Conservation (phyloP, 2,329 filamentous ascomycete genomes). For the Diaporthe vaccinii region DNA sequence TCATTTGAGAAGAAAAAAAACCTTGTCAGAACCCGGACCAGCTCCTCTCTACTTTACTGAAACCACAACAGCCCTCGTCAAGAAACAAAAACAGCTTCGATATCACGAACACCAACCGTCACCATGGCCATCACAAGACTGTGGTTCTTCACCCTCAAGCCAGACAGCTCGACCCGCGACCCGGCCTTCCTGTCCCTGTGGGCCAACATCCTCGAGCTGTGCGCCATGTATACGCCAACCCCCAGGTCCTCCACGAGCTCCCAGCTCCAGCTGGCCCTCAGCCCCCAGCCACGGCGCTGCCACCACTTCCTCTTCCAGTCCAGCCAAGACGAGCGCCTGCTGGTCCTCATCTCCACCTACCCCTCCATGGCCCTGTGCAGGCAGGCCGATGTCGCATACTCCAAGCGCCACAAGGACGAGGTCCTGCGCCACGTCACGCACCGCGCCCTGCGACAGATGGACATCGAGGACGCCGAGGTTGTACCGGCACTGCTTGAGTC, state of each 20-base stretch:
- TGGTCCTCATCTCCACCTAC: constrained; percentile 40
- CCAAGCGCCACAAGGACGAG: constrained; percentile 32
- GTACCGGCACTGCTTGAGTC: constrained; percentile 35
- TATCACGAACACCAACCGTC: background rate
- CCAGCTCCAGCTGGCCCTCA: constrained; percentile 31
- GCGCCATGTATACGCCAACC: constrained; percentile 35
- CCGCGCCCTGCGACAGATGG: constrained; percentile 34
- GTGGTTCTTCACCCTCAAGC: constrained; percentile 41
- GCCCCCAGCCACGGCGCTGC: constrained; percentile 18
- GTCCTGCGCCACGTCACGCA: constrained; percentile 29
- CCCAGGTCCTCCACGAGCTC: constrained; percentile 18
- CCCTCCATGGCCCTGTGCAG: constrained; percentile 40
- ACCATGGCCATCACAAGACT: constrained; percentile 41
- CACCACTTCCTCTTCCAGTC: constrained; percentile 41
- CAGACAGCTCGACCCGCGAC: constrained; percentile 30
- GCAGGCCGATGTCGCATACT: constrained; percentile 39
- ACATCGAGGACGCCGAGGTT: constrained; percentile 37
- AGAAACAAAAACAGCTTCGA: background rate
- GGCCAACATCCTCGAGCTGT: constrained; percentile 39
- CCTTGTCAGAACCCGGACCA: background rate
- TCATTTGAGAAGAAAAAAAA: background rate
- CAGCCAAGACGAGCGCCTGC: constrained; percentile 2
- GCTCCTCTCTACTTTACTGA: background rate
- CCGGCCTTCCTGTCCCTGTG: constrained; percentile 37
- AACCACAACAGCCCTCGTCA: background rate